Evolutionary conservation across 1,139 yeast genomes (phyloP).

Genomic region (Kodamaea arcana): DNA sequence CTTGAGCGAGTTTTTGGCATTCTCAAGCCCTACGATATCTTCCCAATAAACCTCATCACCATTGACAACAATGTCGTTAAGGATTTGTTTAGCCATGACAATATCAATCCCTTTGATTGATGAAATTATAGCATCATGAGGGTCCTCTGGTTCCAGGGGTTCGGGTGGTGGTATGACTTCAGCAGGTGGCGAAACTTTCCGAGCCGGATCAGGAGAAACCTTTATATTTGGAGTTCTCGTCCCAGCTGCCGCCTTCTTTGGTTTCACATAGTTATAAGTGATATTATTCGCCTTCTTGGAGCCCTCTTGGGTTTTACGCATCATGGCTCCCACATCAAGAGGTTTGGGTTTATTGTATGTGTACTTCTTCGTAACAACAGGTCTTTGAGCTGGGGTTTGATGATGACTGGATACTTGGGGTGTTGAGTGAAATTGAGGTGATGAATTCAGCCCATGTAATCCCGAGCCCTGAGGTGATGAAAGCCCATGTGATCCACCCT

Average conservation of each 20-base stretch:
- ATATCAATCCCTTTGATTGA: slow-evolving; percentile 42
- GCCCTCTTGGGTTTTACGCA: slow-evolving; percentile 21
- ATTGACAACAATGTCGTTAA: slow-evolving; percentile 86
- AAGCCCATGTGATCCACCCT: not conserved
- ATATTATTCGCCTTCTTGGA: slow-evolving; percentile 16
- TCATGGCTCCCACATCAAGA: slow-evolving; percentile 30
- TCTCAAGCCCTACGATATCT: slow-evolving; percentile 90
- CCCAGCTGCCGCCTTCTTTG: slow-evolving; percentile 7
- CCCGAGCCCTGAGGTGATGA: not conserved
- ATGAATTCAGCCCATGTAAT: not conserved
- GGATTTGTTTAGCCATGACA: slow-evolving; percentile 55
- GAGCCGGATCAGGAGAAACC: not conserved
- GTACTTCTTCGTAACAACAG: slow-evolving; percentile 13
- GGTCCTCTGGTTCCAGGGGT: slow-evolving; percentile 10
- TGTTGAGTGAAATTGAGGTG: not conserved
- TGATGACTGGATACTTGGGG: not conserved
- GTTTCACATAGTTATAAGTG: slow-evolving; percentile 25
- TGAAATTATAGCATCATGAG: slow-evolving; percentile 48
- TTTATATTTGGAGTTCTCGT: slow-evolving; percentile 1
- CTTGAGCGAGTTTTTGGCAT: slow-evolving; percentile 83
- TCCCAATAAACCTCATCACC: slow-evolving; percentile 98
- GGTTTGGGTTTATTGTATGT: slow-evolving; percentile 42
- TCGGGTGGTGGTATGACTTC: slow-evolving; percentile 12
- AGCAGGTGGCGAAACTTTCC: not conserved
- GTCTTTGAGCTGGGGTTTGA: not conserved